Evolutionary conservation across 1,139 yeast species (phyloP).

Genomic region (Pneumocystis wakefieldiae): DNA sequence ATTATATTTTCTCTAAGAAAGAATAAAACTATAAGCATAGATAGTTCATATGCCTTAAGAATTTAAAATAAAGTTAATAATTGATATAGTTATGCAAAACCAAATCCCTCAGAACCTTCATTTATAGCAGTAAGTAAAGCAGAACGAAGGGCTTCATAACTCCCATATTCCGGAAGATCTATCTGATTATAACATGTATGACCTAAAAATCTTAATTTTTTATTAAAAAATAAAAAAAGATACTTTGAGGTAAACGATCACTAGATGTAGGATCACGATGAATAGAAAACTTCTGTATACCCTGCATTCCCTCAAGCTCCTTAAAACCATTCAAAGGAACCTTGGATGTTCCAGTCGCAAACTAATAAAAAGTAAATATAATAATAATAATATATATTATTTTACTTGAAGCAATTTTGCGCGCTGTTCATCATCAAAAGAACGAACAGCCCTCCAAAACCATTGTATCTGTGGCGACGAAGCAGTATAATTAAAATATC

Average conservation of each 20-base stretch:
- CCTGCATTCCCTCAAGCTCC: slow-evolving; percentile 77
- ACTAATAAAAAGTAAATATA: slow-evolving; percentile 20
- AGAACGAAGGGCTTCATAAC: slow-evolving; percentile 71
- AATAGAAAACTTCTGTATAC: slow-evolving; percentile 72
- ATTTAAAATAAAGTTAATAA: not conserved
- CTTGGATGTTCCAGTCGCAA: slow-evolving; percentile 94
- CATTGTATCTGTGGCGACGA: slow-evolving; percentile 82
- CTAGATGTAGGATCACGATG: slow-evolving; percentile 79
- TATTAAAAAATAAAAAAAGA: slow-evolving; percentile 27
- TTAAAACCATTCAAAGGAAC: slow-evolving; percentile 92
- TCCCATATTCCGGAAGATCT: slow-evolving; percentile 84
- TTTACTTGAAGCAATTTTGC: slow-evolving; percentile 65
- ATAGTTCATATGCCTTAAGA: not conserved
- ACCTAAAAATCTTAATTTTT: not conserved
- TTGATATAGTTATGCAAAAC: slow-evolving; percentile 38
- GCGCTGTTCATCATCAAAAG: slow-evolving; percentile 85
- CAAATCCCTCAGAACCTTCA: slow-evolving; percentile 95
- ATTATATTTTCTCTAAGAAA: not conserved
- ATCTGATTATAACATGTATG: slow-evolving; percentile 95
- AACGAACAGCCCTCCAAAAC: slow-evolving; percentile 97
- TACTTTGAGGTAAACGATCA: slow-evolving; percentile 65
- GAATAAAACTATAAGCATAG: not conserved
- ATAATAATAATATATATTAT: not conserved
- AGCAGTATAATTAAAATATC: slow-evolving; percentile 62
- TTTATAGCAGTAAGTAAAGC: slow-evolving; percentile 72